Conservation (phyloP, 164 flowering plant genomes). For the Sedum album region DNA sequence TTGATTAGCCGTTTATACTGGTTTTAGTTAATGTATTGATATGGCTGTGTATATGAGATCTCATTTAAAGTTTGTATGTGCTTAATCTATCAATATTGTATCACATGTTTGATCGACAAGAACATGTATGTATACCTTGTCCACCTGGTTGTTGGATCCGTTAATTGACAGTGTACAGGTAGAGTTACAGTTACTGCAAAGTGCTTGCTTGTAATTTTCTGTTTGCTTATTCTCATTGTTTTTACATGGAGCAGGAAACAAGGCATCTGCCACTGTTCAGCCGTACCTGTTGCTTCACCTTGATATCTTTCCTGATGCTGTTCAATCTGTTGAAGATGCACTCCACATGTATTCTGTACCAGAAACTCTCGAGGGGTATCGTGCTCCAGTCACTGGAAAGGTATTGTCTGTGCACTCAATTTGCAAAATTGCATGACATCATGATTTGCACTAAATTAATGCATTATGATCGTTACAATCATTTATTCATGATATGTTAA, state of each 20-base stretch:
- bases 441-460: neutral
- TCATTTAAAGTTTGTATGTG: neutral
- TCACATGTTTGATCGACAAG: neutral
- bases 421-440: neutral
- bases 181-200: neutral
- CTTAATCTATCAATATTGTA: neutral
- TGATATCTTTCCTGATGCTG: constrained; percentile 63
- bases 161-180: neutral
- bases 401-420: constrained; percentile 21
- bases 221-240: neutral
- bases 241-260: constrained; percentile 45
- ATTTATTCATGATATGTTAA: neutral
- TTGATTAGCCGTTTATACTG: neutral
- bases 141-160: neutral
- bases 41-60: neutral
- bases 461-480: neutral
- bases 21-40: neutral
- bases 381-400: constrained; percentile 68
- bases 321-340: constrained; percentile 78
- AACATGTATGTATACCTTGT: neutral
- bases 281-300: constrained; percentile 87
- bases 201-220: neutral
- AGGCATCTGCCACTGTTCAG: constrained; percentile 82
- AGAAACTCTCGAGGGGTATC: constrained; percentile 87
- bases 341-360: constrained; percentile 73